phyloP scores from a whole-genome alignment of 805 yeast genomes.

The Allodekkera sacchari region DNA sequence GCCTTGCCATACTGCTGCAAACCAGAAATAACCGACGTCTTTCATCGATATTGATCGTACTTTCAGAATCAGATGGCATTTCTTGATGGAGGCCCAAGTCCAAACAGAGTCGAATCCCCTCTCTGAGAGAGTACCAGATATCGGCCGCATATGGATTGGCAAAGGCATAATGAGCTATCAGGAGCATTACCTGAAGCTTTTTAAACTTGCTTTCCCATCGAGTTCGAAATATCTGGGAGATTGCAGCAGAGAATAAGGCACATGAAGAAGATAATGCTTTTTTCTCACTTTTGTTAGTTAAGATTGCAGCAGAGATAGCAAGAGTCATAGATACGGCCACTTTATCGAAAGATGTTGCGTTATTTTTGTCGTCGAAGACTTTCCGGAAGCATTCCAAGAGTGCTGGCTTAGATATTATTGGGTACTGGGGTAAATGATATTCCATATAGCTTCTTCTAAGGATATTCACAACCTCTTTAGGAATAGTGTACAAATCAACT shows the following conservation, averaged over 20 bases:
- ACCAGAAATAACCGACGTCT: conserved; percentile 7
- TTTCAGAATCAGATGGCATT: conserved; percentile 2
- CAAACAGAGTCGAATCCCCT: conserved; percentile 6
- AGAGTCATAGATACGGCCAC: conserved; percentile 7
- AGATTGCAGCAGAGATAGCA: conserved; percentile 10
- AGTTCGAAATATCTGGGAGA: conserved; percentile 3
- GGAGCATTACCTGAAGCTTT: conserved; percentile 6
- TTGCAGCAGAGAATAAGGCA: conserved; percentile 8
- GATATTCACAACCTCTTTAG: conserved; percentile 6
- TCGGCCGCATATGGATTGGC: conserved; percentile 11
- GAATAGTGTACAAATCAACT: conserved; percentile 7
- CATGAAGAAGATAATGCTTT: conserved; percentile 9
- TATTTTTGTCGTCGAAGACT: conserved; percentile 3
- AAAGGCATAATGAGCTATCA: conserved; percentile 10
- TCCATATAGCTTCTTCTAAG: conserved; percentile 8
- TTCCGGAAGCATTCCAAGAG: neutral
- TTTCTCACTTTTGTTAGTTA: conserved; percentile 8
- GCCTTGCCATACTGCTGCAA: conserved; percentile 7
- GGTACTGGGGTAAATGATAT: conserved; percentile 9
- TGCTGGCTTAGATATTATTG: conserved; percentile 5
- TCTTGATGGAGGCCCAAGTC: conserved; percentile 10
- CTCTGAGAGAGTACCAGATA: conserved; percentile 6
- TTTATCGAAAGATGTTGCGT: conserved; percentile 3
- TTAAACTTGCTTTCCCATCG: conserved; percentile 7
- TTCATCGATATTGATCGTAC: conserved; percentile 6